These are phyloP conservation scores for Hura crepitans DNA, from an alignment of 441 rosid species.

Conservation along the genomic window DNA sequence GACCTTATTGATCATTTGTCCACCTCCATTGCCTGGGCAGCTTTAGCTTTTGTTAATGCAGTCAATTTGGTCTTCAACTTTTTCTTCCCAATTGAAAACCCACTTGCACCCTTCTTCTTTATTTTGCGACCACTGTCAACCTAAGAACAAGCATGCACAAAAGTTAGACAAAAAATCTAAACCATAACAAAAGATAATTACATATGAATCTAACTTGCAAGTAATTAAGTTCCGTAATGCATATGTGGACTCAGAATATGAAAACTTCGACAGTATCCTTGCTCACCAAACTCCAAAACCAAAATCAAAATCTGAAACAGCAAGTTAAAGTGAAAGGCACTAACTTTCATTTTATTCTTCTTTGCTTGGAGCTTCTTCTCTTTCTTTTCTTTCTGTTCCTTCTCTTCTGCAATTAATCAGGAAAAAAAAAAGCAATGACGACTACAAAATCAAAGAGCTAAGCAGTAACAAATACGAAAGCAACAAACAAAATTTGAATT, in stretches of 20 bases:
- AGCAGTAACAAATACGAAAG: background rate
- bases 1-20: conserved; percentile 33
- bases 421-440: conserved; percentile 1
- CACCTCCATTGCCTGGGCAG: conserved; percentile 89
- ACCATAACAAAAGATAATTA: background rate
- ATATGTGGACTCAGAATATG: background rate
- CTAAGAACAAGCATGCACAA: conserved; percentile 29
- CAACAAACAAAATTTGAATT: background rate
- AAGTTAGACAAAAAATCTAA: background rate
- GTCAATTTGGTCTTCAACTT: conserved; percentile 77
- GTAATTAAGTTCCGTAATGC: background rate
- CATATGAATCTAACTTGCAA: background rate
- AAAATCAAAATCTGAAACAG: background rate
- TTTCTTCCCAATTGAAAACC: conserved; percentile 80
- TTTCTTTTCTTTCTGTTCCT: conserved; percentile 56
- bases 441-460: background rate
- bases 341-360: conserved; percentile 91
- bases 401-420: conserved; percentile 54
- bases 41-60: conserved; percentile 73
- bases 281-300: background rate
- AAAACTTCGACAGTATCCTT: background rate
- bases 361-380: conserved; percentile 67
- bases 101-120: conserved; percentile 54
- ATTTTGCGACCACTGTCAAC: conserved; percentile 66
- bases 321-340: conserved; percentile 15